phyloP scores from a whole-genome alignment of 306 rosid genomes.

The Fragaria vesca region DNA sequence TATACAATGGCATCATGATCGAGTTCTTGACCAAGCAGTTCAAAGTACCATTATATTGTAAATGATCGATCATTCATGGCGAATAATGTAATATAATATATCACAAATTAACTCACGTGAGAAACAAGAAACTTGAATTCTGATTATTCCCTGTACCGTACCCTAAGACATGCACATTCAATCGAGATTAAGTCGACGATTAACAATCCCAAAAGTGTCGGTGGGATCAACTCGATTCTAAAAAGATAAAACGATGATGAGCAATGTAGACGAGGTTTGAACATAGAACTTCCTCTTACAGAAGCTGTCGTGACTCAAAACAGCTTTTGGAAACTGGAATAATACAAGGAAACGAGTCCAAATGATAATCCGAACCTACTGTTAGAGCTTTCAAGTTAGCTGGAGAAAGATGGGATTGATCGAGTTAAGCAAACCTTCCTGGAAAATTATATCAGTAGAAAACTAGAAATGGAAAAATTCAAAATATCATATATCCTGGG shows the following conservation, averaged over 20 bases:
- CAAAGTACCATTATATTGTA: not conserved
- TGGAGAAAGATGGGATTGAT: not conserved
- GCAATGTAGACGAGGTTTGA: not conserved
- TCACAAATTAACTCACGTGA: not conserved
- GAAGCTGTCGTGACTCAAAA: not conserved
- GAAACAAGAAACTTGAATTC: not conserved
- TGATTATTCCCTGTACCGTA: not conserved
- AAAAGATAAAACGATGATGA: not conserved
- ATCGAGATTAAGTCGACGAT: not conserved
- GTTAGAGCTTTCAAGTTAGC: not conserved
- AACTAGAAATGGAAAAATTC: not conserved
- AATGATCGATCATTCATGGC: no score
- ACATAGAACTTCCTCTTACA: not conserved
- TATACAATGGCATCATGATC: not conserved
- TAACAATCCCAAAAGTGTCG: conserved; percentile 18
- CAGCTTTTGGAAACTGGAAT: no score
- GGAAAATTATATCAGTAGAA: not conserved
- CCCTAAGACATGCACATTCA: not conserved
- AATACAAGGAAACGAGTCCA: not conserved
- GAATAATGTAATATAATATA: not conserved
- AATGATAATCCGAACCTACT: not conserved
- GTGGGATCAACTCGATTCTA: not conserved
- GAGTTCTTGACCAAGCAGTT: not conserved
- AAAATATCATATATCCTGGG: conserved; percentile 1
- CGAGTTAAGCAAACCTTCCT: not conserved